These are phyloP conservation scores for Sarocladium brachiariae DNA, from an alignment of 2,329 filamentous ascomycete species.

Conservation along the genomic window DNA sequence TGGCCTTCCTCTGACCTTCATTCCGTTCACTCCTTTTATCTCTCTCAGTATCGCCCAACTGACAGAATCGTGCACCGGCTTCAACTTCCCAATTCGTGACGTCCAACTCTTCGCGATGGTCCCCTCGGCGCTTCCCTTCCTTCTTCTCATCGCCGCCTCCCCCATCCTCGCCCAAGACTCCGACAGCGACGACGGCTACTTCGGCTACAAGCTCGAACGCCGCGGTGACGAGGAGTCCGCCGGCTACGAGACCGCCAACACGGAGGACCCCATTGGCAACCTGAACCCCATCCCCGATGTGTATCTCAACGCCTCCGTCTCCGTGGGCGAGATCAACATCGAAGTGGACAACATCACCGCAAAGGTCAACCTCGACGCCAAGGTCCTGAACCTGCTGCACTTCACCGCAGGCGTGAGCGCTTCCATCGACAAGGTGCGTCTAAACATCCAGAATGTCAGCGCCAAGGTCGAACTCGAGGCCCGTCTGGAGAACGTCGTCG, in stretches of 20 bases:
- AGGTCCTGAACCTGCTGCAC: constrained; percentile 42
- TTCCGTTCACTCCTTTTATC: background rate
- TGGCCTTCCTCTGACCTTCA: no score
- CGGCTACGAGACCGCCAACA: constrained; percentile 47
- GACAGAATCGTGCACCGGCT: background rate
- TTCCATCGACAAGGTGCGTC: constrained; percentile 47
- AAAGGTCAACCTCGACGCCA: constrained; percentile 16
- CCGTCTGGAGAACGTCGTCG: constrained; percentile 50
- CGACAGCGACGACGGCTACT: constrained; percentile 37
- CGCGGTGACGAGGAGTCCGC: constrained; percentile 43
- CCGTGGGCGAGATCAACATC: constrained; percentile 51
- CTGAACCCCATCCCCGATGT: constrained; percentile 47
- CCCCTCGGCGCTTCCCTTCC: background rate
- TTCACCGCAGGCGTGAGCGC: constrained; percentile 57
- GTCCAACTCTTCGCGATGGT: constrained; percentile 4
- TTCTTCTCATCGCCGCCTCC: constrained; percentile 21
- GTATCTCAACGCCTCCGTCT: constrained; percentile 51
- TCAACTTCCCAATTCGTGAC: background rate
- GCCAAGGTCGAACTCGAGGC: constrained; percentile 54
- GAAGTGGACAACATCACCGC: constrained; percentile 53
- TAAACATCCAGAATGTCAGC: constrained; percentile 51
- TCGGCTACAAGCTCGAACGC: constrained; percentile 46
- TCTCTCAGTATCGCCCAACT: no score
- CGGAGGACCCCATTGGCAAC: constrained; percentile 33
- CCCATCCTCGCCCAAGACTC: constrained; percentile 24